Percentiles rank a stretch among this genome's conserved stretches.
Conservation (phyloP, 345 rosid genomes). For the Salix exigua region DNA sequence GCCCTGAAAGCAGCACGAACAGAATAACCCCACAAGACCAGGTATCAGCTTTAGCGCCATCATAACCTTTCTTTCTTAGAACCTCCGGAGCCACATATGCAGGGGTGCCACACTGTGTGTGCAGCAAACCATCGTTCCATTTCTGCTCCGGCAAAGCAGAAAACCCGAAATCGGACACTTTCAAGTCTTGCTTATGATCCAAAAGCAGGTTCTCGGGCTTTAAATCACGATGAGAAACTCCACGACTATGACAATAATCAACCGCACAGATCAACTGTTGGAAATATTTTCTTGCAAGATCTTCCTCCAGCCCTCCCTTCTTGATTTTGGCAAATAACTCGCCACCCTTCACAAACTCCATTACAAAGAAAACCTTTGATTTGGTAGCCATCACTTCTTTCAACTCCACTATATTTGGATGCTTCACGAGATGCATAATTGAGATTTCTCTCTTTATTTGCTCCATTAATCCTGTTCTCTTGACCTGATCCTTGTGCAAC, state of each 20-base stretch:
- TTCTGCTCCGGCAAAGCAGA: conserved; percentile 25
- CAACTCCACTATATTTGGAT: conserved; percentile 22
- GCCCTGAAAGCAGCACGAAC: conserved; percentile 23
- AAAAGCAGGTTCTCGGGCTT: conserved; percentile 27
- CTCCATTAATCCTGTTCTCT: conserved; percentile 20
- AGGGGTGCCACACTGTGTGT: conserved; percentile 27
- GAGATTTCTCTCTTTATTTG: conserved; percentile 24
- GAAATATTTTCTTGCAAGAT: conserved; percentile 20
- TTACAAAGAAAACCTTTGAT: conserved; percentile 18
- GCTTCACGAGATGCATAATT: conserved; percentile 24
- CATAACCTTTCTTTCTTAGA: conserved; percentile 21
- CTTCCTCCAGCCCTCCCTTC: conserved; percentile 22
- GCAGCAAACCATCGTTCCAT: conserved; percentile 25
- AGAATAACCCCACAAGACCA: conserved; percentile 28
- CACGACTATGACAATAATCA: conserved; percentile 30
- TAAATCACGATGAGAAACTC: conserved; percentile 27
- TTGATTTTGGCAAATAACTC: conserved; percentile 22
- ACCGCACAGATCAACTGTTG: conserved; percentile 22
- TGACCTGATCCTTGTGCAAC: conserved; percentile 20
- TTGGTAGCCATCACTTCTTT: conserved; percentile 31
- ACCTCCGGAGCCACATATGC: conserved; percentile 19
- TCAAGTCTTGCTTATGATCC: conserved; percentile 20
- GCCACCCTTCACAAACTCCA: conserved; percentile 27
- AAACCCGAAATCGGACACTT: conserved; percentile 29
- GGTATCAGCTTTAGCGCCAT: conserved; percentile 19